Percentiles rank a stretch among this genome's conserved stretches.
Conservation (phyloP, 306 rosid species). For the Trifolium dubium region DNA sequence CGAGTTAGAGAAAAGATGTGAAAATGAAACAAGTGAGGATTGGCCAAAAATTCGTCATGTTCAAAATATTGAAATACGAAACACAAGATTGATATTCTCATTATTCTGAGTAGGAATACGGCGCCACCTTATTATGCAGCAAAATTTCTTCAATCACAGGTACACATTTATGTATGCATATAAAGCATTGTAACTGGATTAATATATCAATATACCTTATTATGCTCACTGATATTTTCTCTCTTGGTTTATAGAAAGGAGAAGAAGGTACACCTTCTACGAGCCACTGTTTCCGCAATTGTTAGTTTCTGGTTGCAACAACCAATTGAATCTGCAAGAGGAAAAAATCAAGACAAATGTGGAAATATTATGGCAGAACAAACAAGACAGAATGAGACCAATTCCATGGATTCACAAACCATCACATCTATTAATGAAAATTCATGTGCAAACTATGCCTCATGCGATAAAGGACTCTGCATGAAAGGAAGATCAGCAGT, state of each 20-base stretch:
- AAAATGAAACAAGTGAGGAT: conserved; percentile 20
- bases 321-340: neutral
- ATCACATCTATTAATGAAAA: no score
- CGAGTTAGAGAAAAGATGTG: conserved; percentile 25
- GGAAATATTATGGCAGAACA: neutral
- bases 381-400: neutral
- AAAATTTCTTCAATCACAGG: neutral
- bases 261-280: neutral
- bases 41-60: conserved; percentile 33
- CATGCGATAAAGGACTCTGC: neutral
- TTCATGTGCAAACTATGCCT: neutral
- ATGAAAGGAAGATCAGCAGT: neutral
- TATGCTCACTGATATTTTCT: no score
- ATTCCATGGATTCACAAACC: neutral
- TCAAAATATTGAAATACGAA: neutral
- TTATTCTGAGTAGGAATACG: neutral
- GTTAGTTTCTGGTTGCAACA: no score
- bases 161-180: neutral
- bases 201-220: neutral
- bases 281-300: no score
- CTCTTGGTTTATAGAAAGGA: no score
- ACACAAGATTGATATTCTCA: conserved; percentile 14
- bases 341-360: neutral
- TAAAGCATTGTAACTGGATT: neutral
- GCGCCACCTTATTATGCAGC: neutral